Conservation (phyloP, 2,329 filamentous ascomycete species). For the Nemania abortiva region DNA sequence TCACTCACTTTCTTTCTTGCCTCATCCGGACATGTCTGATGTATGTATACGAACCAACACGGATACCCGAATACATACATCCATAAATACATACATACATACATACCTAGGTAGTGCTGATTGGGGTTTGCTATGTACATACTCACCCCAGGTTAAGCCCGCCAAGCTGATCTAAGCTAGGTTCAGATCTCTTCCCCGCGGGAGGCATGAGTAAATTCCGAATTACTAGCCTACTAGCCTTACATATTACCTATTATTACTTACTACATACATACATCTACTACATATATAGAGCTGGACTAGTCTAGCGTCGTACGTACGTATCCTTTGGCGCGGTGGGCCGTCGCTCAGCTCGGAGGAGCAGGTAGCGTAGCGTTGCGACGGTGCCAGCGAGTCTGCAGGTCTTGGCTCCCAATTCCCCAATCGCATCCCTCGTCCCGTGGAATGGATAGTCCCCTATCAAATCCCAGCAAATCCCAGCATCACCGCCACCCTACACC, state of each 20-base stretch:
- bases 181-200: slow-evolving; percentile 20
- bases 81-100: too few relatives aligned
- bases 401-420: slow-evolving; percentile 35
- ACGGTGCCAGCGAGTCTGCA: slow-evolving; percentile 31
- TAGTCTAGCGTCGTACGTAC: too few relatives aligned
- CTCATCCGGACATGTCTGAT: slow-evolving; percentile 11
- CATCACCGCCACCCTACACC: slow-evolving; percentile 26
- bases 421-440: too few relatives aligned
- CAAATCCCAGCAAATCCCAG: too few relatives aligned
- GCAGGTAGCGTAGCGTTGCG: slow-evolving; percentile 25
- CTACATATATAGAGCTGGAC: background rate
- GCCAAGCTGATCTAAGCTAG: slow-evolving; percentile 1
- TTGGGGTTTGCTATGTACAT: too few relatives aligned
- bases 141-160: slow-evolving; percentile 6
- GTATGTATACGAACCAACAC: too few relatives aligned
- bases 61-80: too few relatives aligned
- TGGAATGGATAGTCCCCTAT: too few relatives aligned
- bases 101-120: too few relatives aligned
- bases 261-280: background rate
- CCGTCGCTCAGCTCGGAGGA: slow-evolving; percentile 28
- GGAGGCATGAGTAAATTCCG: background rate
- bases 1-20: slow-evolving; percentile 3
- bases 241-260: slow-evolving; percentile 3
- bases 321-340: slow-evolving; percentile 11
- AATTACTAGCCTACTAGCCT: background rate